Percentiles rank a stretch among this genome's conserved stretches.
Evolutionary conservation across 306 rosid species (phyloP).

Genomic region (Morella rubra): DNA sequence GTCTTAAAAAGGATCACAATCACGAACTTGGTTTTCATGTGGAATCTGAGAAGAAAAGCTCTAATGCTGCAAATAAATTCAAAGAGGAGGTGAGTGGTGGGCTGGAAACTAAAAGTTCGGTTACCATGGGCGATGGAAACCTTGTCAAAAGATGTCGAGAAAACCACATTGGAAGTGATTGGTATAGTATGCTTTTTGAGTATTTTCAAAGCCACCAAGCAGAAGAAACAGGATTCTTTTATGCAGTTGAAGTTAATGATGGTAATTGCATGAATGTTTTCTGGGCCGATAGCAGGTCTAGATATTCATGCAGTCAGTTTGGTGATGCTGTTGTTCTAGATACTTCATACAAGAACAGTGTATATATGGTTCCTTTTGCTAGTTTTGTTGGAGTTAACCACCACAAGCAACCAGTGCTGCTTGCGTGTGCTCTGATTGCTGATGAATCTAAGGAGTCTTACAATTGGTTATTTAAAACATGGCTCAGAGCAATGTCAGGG

Average conservation of each 20-base stretch:
- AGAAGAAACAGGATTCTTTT: slow-evolving; percentile 93
- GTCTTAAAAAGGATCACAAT: slow-evolving; percentile 79
- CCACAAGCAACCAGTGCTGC: slow-evolving; percentile 92
- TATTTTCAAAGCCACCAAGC: slow-evolving; percentile 85
- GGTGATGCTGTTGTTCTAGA: slow-evolving; percentile 83
- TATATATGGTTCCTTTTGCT: slow-evolving; percentile 79
- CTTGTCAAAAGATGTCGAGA: slow-evolving; percentile 60
- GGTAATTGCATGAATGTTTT: slow-evolving; percentile 86
- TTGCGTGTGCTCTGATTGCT: slow-evolving; percentile 88
- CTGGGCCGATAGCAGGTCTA: slow-evolving; percentile 98
- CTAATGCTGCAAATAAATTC: slow-evolving; percentile 54
- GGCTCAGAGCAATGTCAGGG: slow-evolving; percentile 87
- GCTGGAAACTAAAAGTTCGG: slow-evolving; percentile 55
- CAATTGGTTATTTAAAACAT: slow-evolving; percentile 87
- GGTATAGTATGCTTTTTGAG: slow-evolving; percentile 72
- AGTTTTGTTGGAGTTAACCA: slow-evolving; percentile 89
- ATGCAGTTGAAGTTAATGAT: slow-evolving; percentile 72
- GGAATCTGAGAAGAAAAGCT: slow-evolving; percentile 40
- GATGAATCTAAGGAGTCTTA: slow-evolving; percentile 87
- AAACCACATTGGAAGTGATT: slow-evolving; percentile 75
- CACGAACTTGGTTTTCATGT: slow-evolving; percentile 61
- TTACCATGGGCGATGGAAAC: slow-evolving; percentile 53
- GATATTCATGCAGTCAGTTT: slow-evolving; percentile 89
- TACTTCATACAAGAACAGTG: slow-evolving; percentile 73
- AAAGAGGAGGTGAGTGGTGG: slow-evolving; percentile 61